A percentile compares a stretch with the other conserved stretches of the same genome.
These are phyloP conservation scores for Wilhelminamyces savonicus DNA, from an alignment of 805 yeast species.

Conservation along the genomic window DNA sequence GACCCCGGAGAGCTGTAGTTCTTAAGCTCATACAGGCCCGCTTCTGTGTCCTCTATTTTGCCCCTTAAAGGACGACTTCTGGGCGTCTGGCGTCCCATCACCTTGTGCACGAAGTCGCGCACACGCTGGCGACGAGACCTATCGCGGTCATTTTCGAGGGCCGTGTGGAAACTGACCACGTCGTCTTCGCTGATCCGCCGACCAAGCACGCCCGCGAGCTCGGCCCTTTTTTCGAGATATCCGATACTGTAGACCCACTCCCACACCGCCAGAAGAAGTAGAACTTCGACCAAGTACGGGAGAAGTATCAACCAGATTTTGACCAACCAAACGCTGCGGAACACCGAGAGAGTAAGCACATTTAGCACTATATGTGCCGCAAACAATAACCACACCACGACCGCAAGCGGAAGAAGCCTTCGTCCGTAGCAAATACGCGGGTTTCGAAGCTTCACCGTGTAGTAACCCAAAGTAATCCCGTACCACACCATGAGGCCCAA, in stretches of 20 bases:
- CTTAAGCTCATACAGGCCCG: too few relatives aligned
- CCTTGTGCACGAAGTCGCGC: too few relatives aligned
- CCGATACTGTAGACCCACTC: slow-evolving; percentile 60
- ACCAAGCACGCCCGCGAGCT: slow-evolving; percentile 56
- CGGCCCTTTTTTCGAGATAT: slow-evolving; percentile 42
- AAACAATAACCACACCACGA: slow-evolving; percentile 35
- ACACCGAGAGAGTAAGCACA: slow-evolving; percentile 20
- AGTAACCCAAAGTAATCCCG: slow-evolving; percentile 28
- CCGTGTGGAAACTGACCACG: slow-evolving; percentile 8
- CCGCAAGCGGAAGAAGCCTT: slow-evolving; percentile 43
- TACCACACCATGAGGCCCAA: slow-evolving; percentile 22
- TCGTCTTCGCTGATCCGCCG: slow-evolving; percentile 48
- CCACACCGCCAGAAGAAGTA: slow-evolving; percentile 52
- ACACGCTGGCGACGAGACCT: too few relatives aligned
- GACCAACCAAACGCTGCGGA: slow-evolving; percentile 28
- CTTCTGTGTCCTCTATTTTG: too few relatives aligned
- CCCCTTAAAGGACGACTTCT: too few relatives aligned
- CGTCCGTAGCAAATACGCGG: slow-evolving; percentile 40
- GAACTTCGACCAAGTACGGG: slow-evolving; percentile 39
- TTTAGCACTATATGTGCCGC: slow-evolving; percentile 28
- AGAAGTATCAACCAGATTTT: slow-evolving; percentile 44
- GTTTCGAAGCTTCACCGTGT: slow-evolving; percentile 29
- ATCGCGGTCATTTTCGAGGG: too few relatives aligned
- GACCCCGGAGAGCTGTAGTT: too few relatives aligned
- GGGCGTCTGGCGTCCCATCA: too few relatives aligned